Base-by-base conservation (phyloP, 2,329 filamentous ascomycete species). In the Penicillium fuscoglaucum region DNA sequence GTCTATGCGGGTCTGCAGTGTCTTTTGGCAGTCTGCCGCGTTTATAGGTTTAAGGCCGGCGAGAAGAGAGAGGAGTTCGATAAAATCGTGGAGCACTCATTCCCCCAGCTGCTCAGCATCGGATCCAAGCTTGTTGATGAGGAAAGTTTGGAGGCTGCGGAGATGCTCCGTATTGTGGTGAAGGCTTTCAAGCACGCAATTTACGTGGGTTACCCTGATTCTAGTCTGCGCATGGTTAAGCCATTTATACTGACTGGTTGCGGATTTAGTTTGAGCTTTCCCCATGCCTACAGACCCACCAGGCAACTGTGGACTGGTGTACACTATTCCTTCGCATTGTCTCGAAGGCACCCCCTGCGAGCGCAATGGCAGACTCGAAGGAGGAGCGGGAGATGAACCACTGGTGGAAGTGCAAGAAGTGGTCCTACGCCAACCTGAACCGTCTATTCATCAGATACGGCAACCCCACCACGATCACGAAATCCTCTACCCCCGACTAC, bases 361-460 rank as follows among this genome's bases (percentile, higher is more conserved):
- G 83, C 66, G 89, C 93, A 37, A 87, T 98, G 84, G 76, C 82
- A 58, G 91, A 96, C 60, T 90, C 90, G 60, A 79, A 89, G 52
- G 87, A 91, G 58, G 93, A 98, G 72, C 87, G 95, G 58, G 95
- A 98, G 77, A 85, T 89, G 69, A 93, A 96, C 73, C 92, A 97
- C 76, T 99, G 95, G 93, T 99, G 93, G 93, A 99, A 98, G 82
- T 90, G 93, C 63, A 98, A 98, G 87, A 99, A 99, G 78, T 98
- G 95, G 95, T 90, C 93, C 15, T 99, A 97, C 77, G 96, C 95
- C 71, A 98, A 98, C 76, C 79, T 99, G 68, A 99, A 99, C 79
- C 86, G 95, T 62, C 85, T 99, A 19, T 99, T 95, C 72, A 93
- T 98, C 67, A 95, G 93, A 76, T 96, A 99, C 71, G 95, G 95